These are phyloP conservation scores for Ceratocystiopsis sp. DNA, from an alignment of 2,329 filamentous ascomycete species.

Conservation along the genomic window DNA sequence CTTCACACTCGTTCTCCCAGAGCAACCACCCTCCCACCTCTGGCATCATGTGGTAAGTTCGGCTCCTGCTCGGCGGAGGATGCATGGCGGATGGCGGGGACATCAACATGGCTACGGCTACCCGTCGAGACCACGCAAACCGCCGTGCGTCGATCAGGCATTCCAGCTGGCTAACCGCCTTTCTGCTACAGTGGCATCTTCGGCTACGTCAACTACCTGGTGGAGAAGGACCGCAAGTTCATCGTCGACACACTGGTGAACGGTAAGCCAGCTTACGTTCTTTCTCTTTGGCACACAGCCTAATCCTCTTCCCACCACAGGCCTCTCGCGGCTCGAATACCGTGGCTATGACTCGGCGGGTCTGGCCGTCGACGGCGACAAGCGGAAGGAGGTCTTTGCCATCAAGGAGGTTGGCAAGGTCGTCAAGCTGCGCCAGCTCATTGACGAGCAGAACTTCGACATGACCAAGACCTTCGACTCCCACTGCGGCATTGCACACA, in stretches of 20 bases:
- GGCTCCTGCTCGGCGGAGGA: no score
- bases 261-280: conserved; percentile 37
- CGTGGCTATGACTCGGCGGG: conserved; percentile 97
- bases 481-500: conserved; percentile 97
- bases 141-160: no score
- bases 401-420: conserved; percentile 99
- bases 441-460: conserved; percentile 69
- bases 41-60: not conserved
- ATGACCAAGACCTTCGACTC: conserved; percentile 90
- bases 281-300: not conserved
- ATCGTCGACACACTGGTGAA: conserved; percentile 94
- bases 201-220: conserved; percentile 97
- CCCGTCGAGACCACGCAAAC: no score
- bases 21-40: not conserved
- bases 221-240: conserved; percentile 95
- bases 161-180: no score
- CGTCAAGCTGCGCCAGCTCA: conserved; percentile 84
- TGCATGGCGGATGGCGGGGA: no score
- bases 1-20: not conserved
- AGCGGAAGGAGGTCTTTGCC: conserved; percentile 92
- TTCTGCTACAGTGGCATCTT: conserved; percentile 59
- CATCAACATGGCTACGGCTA: no score
- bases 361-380: conserved; percentile 90
- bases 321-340: conserved; percentile 91
- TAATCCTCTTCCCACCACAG: conserved; percentile 25